A percentile compares a stretch with the other conserved stretches of the same genome.
Conservation (phyloP, 371 early-diverging fungal genomes). For the Paramicrosporidium saccamoebae region DNA sequence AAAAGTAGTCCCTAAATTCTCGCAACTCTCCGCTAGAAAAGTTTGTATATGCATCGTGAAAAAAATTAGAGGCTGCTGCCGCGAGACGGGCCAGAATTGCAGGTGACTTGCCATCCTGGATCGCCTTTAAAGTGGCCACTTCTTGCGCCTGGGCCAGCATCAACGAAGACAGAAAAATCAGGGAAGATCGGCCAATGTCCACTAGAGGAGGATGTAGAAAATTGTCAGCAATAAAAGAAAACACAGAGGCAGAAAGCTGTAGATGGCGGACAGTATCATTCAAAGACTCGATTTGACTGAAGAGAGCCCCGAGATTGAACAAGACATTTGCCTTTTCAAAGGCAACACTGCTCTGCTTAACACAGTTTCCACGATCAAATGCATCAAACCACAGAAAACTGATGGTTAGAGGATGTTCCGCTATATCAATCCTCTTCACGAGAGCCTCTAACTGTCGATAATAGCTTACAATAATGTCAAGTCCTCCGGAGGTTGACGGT, state of each 20-base stretch:
- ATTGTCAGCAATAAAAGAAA: slow-evolving; percentile 74
- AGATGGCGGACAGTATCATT: slow-evolving; percentile 16
- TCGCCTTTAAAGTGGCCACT: slow-evolving; percentile 46
- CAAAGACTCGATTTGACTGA: slow-evolving; percentile 6
- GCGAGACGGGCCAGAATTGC: slow-evolving; percentile 34
- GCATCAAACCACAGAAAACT: slow-evolving; percentile 40
- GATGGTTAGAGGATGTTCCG: slow-evolving; percentile 52
- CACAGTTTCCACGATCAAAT: slow-evolving; percentile 3
- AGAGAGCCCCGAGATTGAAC: slow-evolving; percentile 58
- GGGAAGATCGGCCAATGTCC: slow-evolving; percentile 55
- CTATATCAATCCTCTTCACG: slow-evolving; percentile 67
- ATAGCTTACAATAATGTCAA: slow-evolving; percentile 71
- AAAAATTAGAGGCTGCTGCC: too few relatives aligned
- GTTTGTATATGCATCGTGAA: too few relatives aligned
- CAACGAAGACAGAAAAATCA: slow-evolving; percentile 36
- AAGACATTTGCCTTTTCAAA: slow-evolving; percentile 81
- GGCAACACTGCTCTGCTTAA: slow-evolving; percentile 61
- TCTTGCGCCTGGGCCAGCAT: slow-evolving; percentile 88
- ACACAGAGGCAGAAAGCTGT: slow-evolving; percentile 67
- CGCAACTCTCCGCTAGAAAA: too few relatives aligned
- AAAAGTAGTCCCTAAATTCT: too few relatives aligned
- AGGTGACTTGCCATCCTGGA: slow-evolving; percentile 48
- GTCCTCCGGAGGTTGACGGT: slow-evolving; percentile 51
- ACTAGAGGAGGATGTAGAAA: slow-evolving; percentile 76
- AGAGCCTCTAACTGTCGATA: slow-evolving; percentile 76